phyloP scores from a whole-genome alignment of 345 rosid genomes.

The Arabidopsis arenosa region DNA sequence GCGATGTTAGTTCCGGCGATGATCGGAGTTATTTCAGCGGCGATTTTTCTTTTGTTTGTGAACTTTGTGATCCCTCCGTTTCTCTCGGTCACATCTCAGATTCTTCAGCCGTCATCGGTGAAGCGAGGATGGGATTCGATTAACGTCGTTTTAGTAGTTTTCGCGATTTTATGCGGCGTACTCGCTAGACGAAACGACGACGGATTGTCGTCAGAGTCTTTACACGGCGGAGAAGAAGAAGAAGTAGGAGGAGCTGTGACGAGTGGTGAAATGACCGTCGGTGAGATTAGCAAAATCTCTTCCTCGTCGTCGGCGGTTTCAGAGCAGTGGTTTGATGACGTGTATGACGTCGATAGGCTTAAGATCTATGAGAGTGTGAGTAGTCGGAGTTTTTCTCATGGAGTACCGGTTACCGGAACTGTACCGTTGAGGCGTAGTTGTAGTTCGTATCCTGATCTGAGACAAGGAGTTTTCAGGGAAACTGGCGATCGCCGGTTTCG shows the following conservation, averaged over 20 bases:
- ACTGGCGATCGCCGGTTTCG: constrained; percentile 57
- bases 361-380: constrained; percentile 44
- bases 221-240: constrained; percentile 6
- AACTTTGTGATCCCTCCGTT: constrained; percentile 55
- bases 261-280: constrained; percentile 18
- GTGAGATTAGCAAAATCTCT: constrained; percentile 5
- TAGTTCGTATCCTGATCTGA: constrained; percentile 81
- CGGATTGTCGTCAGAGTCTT: constrained; percentile 35
- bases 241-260: constrained; percentile 17
- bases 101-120: constrained; percentile 50
- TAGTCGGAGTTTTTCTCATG: constrained; percentile 28
- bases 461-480: constrained; percentile 52
- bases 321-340: constrained; percentile 56
- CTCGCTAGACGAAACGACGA: constrained; percentile 65
- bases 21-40: constrained; percentile 58
- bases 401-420: constrained; percentile 40
- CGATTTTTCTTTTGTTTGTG: constrained; percentile 49
- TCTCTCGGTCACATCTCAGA: constrained; percentile 52
- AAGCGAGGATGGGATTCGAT: constrained; percentile 76
- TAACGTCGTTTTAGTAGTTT: constrained; percentile 61
- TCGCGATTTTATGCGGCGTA: constrained; percentile 77
- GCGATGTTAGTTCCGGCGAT: constrained; percentile 50
- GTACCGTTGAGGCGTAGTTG: constrained; percentile 71
- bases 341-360: constrained; percentile 40
- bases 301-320: constrained; percentile 20